A percentile compares a stretch with the other conserved stretches of the same genome.
Conservation (phyloP, 2,329 filamentous ascomycete species). For the Claviceps africana region DNA sequence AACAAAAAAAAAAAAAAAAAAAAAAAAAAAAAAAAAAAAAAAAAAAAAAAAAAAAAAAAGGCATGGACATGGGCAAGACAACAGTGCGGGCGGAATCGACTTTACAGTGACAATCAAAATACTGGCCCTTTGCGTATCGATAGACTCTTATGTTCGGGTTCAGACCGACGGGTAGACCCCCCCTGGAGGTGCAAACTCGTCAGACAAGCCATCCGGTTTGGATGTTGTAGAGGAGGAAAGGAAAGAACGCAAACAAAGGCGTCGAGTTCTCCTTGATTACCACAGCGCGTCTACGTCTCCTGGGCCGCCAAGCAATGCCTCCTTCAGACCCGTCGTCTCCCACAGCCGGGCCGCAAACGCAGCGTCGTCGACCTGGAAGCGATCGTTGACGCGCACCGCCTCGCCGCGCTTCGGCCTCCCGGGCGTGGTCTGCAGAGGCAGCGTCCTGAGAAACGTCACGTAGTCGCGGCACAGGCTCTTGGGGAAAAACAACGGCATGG, state of each 20-base stretch:
- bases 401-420: slow-evolving; percentile 66
- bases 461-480: slow-evolving; percentile 62
- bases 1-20: background rate
- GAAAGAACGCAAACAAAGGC: too few species aligned
- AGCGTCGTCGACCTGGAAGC: slow-evolving; percentile 68
- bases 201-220: background rate
- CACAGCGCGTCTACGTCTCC: slow-evolving; percentile 27
- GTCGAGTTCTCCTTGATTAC: too few species aligned
- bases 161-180: slow-evolving; percentile 67
- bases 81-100: background rate
- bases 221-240: background rate
- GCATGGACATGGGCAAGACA: background rate
- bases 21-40: background rate
- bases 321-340: slow-evolving; percentile 59
- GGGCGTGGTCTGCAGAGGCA: slow-evolving; percentile 66
- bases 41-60: background rate
- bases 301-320: slow-evolving; percentile 34
- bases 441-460: slow-evolving; percentile 52
- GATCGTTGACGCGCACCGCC: slow-evolving; percentile 76
- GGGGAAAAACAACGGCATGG: slow-evolving; percentile 63
- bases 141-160: slow-evolving; percentile 86
- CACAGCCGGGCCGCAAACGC: slow-evolving; percentile 63
- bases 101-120: slow-evolving; percentile 74
- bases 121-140: slow-evolving; percentile 72
- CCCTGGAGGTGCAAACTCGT: slow-evolving; percentile 38